Evolutionary conservation across 208 protist genomes (phyloP).

Genomic region (Trypanosoma boissoni): DNA sequence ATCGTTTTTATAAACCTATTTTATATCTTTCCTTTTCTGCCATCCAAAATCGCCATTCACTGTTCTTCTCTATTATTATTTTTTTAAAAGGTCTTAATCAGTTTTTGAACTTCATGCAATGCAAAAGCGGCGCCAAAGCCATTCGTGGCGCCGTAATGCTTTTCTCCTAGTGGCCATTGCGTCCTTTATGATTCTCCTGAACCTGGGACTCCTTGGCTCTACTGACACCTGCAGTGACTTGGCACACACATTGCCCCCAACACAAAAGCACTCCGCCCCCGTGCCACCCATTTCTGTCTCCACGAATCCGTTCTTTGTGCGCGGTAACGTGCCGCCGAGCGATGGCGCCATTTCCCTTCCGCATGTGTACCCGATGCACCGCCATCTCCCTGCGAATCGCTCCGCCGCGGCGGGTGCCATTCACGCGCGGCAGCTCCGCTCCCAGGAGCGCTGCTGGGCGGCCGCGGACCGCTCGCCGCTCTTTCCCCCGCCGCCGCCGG

Average conservation of each 20-base stretch:
- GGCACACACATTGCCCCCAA: too few species aligned
- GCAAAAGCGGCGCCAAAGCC: too few species aligned
- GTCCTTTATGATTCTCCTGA: too few species aligned
- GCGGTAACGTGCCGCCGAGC: not conserved
- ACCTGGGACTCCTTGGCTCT: too few species aligned
- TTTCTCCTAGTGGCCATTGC: too few species aligned
- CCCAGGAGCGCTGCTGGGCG: conserved; percentile 11
- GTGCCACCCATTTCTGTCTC: not conserved
- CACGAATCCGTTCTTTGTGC: not conserved
- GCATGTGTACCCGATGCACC: conserved; percentile 9
- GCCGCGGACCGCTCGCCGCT: not conserved
- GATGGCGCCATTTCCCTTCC: conserved; percentile 1
- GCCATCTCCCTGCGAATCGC: not conserved
- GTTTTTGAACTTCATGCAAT: too few species aligned
- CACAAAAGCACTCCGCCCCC: not conserved
- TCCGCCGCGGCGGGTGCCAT: not conserved
- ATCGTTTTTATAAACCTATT: not conserved
- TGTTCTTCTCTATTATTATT: too few species aligned
- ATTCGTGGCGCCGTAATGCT: too few species aligned
- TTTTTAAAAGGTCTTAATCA: too few species aligned
- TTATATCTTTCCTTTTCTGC: not conserved
- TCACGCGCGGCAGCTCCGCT: not conserved
- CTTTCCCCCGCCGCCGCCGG: conserved; percentile 5
- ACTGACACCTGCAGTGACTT: too few species aligned
- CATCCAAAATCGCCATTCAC: too few species aligned